phyloP scores from a whole-genome alignment of 2,329 filamentous ascomycete species.

The Dryadomyces quercivorus region DNA sequence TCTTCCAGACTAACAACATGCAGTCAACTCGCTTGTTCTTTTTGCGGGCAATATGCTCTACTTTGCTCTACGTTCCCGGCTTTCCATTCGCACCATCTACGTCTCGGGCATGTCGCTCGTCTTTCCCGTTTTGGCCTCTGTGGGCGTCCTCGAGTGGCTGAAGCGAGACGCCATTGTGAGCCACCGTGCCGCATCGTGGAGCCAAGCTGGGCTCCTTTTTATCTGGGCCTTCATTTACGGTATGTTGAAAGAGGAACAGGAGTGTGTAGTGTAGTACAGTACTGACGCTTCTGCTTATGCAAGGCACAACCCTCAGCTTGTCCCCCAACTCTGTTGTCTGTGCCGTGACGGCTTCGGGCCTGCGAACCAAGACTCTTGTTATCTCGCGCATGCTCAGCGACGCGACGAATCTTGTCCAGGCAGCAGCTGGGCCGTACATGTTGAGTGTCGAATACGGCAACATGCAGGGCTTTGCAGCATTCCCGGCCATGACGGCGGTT shows the following conservation, averaged over 20 bases:
- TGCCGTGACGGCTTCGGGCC: conserved; percentile 8
- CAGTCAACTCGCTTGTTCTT: conserved; percentile 12
- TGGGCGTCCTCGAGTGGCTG: conserved; percentile 28
- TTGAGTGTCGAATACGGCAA: conserved; percentile 10
- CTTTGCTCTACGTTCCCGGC: conserved; percentile 25
- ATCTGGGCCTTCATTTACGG: conserved; percentile 26
- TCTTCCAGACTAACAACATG: neutral
- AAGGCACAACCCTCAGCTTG: conserved; percentile 10
- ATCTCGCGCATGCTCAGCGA: conserved; percentile 11
- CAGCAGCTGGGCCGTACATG: conserved; percentile 13
- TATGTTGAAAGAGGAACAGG: neutral
- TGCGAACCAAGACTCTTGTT: conserved; percentile 13
- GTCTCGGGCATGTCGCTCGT: conserved; percentile 24
- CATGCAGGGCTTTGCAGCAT: conserved; percentile 10
- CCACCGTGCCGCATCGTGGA: conserved; percentile 19
- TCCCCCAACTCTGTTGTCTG: conserved; percentile 13
- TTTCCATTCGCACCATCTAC: conserved; percentile 32
- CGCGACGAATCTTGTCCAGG: conserved; percentile 10
- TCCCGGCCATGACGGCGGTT: conserved; percentile 7
- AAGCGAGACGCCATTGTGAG: conserved; percentile 21
- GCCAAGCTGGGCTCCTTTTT: conserved; percentile 27
- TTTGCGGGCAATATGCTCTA: conserved; percentile 30
- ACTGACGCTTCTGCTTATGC: neutral
- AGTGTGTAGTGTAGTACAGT: neutral
- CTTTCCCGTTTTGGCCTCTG: conserved; percentile 21